Percentiles rank a stretch among this genome's conserved stretches.
Evolutionary conservation across 2,329 filamentous ascomycete genomes (phyloP).

Genomic region (Penicillium sp.): DNA sequence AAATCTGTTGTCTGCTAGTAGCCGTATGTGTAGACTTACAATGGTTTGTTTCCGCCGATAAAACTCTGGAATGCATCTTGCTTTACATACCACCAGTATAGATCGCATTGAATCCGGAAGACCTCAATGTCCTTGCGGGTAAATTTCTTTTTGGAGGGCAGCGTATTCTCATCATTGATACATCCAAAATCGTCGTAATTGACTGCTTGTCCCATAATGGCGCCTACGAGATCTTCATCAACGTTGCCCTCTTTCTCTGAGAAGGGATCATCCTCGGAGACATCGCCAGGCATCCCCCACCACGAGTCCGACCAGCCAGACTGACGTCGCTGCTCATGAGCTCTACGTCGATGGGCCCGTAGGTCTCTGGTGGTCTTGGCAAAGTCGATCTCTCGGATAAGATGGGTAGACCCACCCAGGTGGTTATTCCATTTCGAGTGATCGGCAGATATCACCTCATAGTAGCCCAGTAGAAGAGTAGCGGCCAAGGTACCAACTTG

Average conservation of each 20-base stretch:
- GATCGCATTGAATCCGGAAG: constrained; percentile 77
- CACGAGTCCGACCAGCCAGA: constrained; percentile 24
- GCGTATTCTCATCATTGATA: constrained; percentile 38
- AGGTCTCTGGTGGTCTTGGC: constrained; percentile 69
- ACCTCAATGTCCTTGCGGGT: constrained; percentile 67
- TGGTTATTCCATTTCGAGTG: constrained; percentile 96
- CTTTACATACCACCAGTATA: constrained; percentile 96
- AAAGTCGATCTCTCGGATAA: constrained; percentile 81
- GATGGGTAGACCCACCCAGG: constrained; percentile 76
- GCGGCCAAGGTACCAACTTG: constrained; percentile 84
- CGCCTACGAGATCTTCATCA: constrained; percentile 58
- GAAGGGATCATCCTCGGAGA: constrained; percentile 45
- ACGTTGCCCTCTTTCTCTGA: constrained; percentile 49
- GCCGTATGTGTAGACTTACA: constrained; percentile 60
- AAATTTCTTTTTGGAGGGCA: constrained; percentile 36
- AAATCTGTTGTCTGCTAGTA: neutral
- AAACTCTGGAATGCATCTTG: constrained; percentile 92
- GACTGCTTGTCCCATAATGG: constrained; percentile 57
- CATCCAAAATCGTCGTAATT: constrained; percentile 60
- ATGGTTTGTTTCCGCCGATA: constrained; percentile 76
- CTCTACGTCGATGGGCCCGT: constrained; percentile 61
- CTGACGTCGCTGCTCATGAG: constrained; percentile 35
- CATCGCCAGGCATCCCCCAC: constrained; percentile 31
- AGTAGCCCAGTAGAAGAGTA: constrained; percentile 81
- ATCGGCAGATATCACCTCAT: constrained; percentile 92